These are phyloP conservation scores for Eutrema yunnanense DNA, from an alignment of 345 rosid genomes.

Conservation along the genomic window DNA sequence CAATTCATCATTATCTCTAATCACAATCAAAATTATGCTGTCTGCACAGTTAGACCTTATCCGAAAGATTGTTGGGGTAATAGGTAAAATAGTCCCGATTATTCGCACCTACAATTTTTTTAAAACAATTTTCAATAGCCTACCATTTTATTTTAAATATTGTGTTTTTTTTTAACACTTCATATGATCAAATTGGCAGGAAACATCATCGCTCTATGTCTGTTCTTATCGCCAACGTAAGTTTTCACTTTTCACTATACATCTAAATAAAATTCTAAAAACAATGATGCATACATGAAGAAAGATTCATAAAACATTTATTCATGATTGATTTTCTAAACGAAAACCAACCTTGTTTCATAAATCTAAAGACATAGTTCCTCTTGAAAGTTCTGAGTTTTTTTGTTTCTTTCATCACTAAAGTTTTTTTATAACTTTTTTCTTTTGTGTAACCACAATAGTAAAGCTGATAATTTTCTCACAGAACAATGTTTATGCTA, in stretches of 20 bases:
- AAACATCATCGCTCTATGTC: constrained; percentile 58
- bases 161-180: not conserved
- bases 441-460: not conserved
- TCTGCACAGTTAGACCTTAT: constrained; percentile 30
- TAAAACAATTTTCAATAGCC: not conserved
- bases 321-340: not conserved
- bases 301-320: not conserved
- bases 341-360: not conserved
- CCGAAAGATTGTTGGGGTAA: constrained; percentile 55
- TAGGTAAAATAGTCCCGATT: constrained; percentile 35
- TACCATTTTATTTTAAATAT: not conserved
- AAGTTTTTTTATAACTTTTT: not conserved
- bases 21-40: constrained; percentile 38
- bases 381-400: not conserved
- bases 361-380: not conserved
- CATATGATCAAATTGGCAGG: constrained; percentile 41
- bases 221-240: constrained; percentile 88
- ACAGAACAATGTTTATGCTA: not conserved
- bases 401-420: not conserved
- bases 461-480: not conserved
- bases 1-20: not conserved
- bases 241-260: constrained; percentile 5
- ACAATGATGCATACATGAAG: not conserved
- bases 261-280: not conserved
- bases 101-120: not conserved